Evolutionary conservation across 2,329 filamentous ascomycete species (phyloP), one percentile per base, ranked within the genome.

Genomic region (Trichoderma polysporum): DNA sequence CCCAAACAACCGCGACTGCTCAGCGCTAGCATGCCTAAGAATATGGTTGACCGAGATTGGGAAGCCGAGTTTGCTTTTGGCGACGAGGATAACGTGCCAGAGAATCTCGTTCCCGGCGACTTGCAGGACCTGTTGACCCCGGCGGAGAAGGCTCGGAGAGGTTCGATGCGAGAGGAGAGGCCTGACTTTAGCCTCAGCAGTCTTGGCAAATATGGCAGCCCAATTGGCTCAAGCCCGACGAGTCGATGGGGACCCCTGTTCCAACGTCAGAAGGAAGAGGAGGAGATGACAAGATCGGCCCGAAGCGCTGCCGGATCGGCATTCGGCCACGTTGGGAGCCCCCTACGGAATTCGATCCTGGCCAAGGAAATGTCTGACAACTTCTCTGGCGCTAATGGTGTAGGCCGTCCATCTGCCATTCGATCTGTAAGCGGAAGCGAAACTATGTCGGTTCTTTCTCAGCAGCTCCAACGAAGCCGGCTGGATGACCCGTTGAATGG

Each of bases 21-120:
- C 79, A 83, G 90, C 85, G 76, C 91, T 84, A 85, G 91, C 85
- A 74, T 88, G 82, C 88, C 88, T 69, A 88, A 82, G 81, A 88
- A 73, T 79, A 84, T 82, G 79, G 89, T 86, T 29, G 87, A 90
- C 70, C 83, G 83, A 66, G 88, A 90, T 72, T 90, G 88, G 88
- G 86, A 88, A 57, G 77, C 83, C 66, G 84, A 86, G 66, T 95
- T 96, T 73, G 86, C 90, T 33, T 94, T 95, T 72, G 74, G 82
- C 73, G 92, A 97, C 76, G 93, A 97, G 47, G 78, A 80, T 65
- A 79, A 78, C 45, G 71, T 76, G 5, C 78, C 78, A 29, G 78
- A 80, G 62, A 80, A 80, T 56, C 92, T 95, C 73, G 84, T 98
- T 10, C 95, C 94, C 0, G 91, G 86, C 68, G 85, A 88, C 67